A percentile compares a stretch with the other conserved stretches of the same genome.
These are phyloP conservation scores for Jamesozyma piceae DNA, from an alignment of 805 yeast species.

Conservation along the genomic window DNA sequence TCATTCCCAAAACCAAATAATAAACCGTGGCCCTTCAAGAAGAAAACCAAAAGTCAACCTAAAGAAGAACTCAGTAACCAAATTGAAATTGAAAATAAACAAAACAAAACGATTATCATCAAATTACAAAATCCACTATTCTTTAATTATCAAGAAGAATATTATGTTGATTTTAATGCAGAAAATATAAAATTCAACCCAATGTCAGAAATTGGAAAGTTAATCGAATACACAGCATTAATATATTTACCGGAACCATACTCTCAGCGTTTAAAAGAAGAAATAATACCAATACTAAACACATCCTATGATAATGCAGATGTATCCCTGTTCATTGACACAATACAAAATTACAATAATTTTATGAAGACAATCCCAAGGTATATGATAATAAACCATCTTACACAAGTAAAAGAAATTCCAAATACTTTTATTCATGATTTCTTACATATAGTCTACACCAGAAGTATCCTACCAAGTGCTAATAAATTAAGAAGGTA, in stretches of 20 bases:
- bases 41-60: background rate
- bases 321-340: slow-evolving; percentile 20
- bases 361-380: slow-evolving; percentile 32
- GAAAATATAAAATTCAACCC: slow-evolving; percentile 19
- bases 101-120: slow-evolving; percentile 5
- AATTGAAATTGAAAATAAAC: background rate
- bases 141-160: slow-evolving; percentile 20
- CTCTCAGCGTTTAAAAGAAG: slow-evolving; percentile 4
- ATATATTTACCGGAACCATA: slow-evolving; percentile 20
- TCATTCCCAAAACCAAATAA: background rate
- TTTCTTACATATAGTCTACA: slow-evolving; percentile 60
- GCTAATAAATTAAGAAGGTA: slow-evolving; percentile 55
- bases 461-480: slow-evolving; percentile 71
- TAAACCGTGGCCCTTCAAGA: background rate
- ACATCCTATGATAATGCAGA: slow-evolving; percentile 24
- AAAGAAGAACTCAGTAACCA: background rate
- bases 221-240: slow-evolving; percentile 21
- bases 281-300: slow-evolving; percentile 17
- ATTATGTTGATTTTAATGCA: slow-evolving; percentile 16
- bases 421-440: slow-evolving; percentile 48
- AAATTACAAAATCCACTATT: slow-evolving; percentile 17
- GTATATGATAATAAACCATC: slow-evolving; percentile 24
- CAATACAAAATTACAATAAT: slow-evolving; percentile 38
- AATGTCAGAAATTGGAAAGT: slow-evolving; percentile 28
- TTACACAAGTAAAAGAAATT: slow-evolving; percentile 26